Base-by-base conservation (phyloP, 2,329 filamentous ascomycete genomes). In the Penicillium sp. region DNA sequence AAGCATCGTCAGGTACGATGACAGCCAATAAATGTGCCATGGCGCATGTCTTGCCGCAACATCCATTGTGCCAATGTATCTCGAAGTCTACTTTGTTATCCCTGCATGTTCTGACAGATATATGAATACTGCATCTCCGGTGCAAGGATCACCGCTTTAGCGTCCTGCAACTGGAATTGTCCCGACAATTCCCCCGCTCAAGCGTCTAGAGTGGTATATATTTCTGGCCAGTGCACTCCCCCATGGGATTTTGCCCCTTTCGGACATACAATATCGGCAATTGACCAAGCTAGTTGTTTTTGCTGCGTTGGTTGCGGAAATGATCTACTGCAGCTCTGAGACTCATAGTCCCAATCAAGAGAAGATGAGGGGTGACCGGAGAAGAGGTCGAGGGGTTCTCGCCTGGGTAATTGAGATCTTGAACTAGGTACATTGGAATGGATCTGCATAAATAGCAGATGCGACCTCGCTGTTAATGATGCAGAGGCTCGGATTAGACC, bases 181-280 rank as follows among this genome's bases (percentile, higher is more conserved):
- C 27, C 63, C 59, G 57, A 59, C 31, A n/a, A 55, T 65, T 55
- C 37, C 35, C 59, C 59, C 46, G 35, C 10, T 24, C 19, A 4
- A 18, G 10, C 18, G 22, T 39, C 16, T 37, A 18, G 36, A 61
- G 56, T 47, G 41, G 39, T 27, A 24, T 7, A 6, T 7, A 7
- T 0, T 40, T 40, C 27, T 40, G 36, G 37, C 50, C 16, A 40
- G 54, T 54, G 47, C 55, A 50, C 59, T 58, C 59, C 63, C 63
- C 50, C 63, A 58, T 59, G 63, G 63, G 43, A 40, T 53, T 59
- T 63, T 65, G 24, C 61, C 59, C 40, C 31, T 59, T 56, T 9
- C 5, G 56, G 62, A 52, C 22, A n/a, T 37, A n/a, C 36, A 46
- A 19, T 39, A 6, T 56, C 60, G 44, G 51, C 54, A 60, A 53